Evolutionary conservation across 495 filamentous ascomycete species (phyloP).

Genomic region (Neurospora sublineolata): DNA sequence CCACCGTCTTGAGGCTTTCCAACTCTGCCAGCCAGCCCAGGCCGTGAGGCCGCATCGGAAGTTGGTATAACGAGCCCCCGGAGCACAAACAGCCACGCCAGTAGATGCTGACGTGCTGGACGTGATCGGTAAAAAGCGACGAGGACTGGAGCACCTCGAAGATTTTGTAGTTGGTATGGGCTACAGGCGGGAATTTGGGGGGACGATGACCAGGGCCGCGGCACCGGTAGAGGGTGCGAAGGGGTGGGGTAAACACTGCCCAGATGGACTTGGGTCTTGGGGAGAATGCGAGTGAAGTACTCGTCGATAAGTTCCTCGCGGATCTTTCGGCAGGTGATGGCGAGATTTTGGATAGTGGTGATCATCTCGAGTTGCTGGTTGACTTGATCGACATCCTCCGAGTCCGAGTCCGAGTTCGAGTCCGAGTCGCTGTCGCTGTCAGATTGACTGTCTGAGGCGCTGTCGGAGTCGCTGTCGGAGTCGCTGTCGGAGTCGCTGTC

Average conservation of each 20-base stretch:
- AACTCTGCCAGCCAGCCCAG: neutral
- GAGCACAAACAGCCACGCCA: neutral
- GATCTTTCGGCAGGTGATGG: neutral
- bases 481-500: neutral
- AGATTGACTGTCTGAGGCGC: neutral
- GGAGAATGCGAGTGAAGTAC: neutral
- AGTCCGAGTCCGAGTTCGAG: neutral
- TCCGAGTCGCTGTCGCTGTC: no score
- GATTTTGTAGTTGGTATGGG: neutral
- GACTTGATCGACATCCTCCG: neutral
- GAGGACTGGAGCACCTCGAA: neutral
- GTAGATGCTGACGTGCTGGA: neutral
- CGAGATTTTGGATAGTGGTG: neutral
- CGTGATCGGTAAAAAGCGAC: neutral
- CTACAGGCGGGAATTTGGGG: neutral
- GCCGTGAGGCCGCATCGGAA: neutral
- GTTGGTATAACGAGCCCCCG: neutral
- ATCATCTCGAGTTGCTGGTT: neutral
- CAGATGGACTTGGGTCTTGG: neutral
- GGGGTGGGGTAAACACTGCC: neutral
- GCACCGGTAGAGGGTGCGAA: neutral
- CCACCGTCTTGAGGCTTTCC: neutral
- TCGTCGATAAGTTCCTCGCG: neutral
- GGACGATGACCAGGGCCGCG: neutral
- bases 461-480: neutral